Evolutionary conservation across 768 basidiomycete genomes (phyloP).

Genomic region (Candolleomyces eurysporus): DNA sequence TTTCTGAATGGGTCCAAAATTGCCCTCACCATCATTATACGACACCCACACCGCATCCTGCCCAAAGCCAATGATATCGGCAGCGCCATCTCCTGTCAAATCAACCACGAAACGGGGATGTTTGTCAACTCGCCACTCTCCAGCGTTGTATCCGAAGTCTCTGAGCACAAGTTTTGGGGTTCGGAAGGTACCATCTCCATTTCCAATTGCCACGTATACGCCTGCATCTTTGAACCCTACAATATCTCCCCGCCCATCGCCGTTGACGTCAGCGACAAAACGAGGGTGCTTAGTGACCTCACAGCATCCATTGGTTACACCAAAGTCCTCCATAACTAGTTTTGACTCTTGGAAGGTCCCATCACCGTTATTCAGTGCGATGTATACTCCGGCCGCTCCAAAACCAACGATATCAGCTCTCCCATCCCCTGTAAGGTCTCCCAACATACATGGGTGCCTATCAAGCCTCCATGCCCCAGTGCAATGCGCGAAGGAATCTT

Average conservation of each 20-base stretch:
- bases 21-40: slow-evolving; percentile 1
- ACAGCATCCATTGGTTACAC: no score
- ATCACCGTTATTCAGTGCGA: no score
- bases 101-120: not conserved
- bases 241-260: not conserved
- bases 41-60: slow-evolving; percentile 3
- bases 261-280: not conserved
- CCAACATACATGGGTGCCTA: no score
- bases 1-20: not conserved
- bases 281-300: not conserved
- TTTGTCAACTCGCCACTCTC: not conserved
- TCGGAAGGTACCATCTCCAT: not conserved
- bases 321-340: no score
- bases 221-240: slow-evolving; percentile 1
- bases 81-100: slow-evolving; percentile 1
- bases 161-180: not conserved
- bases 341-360: no score
- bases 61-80: slow-evolving; percentile 6
- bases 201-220: not conserved
- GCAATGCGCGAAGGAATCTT: not conserved
- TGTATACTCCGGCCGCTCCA: no score
- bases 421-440: no score
- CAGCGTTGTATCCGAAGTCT: not conserved
- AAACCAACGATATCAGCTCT: no score
- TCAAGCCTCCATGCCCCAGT: not conserved